These are phyloP conservation scores for Nissolia schottii DNA, from an alignment of 306 rosid species.

Conservation along the genomic window DNA sequence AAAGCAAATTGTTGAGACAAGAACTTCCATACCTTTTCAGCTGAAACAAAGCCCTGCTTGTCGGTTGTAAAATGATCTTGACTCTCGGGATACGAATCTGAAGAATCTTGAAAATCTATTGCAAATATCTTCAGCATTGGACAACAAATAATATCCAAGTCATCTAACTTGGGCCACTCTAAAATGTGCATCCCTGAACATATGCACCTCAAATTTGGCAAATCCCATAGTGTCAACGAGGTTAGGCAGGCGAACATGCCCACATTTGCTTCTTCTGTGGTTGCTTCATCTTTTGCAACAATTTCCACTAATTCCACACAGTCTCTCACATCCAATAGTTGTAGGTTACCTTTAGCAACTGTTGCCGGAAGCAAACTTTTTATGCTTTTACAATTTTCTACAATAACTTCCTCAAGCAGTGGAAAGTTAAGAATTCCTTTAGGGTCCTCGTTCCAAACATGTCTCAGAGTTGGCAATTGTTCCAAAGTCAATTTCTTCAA, in stretches of 20 bases:
- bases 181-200: neutral
- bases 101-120: neutral
- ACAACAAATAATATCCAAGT: neutral
- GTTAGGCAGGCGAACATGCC: neutral
- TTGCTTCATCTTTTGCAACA: neutral
- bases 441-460: neutral
- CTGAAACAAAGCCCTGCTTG: neutral
- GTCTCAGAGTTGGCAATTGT: neutral
- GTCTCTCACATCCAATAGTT: neutral
- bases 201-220: neutral
- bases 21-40: neutral
- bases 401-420: neutral
- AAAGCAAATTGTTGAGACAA: neutral
- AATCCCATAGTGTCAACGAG: neutral
- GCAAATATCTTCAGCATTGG: neutral
- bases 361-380: neutral
- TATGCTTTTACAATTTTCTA: neutral
- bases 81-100: neutral
- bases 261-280: neutral
- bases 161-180: neutral
- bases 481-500: neutral
- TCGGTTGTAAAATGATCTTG: neutral
- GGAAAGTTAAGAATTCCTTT: neutral
- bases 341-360: neutral
- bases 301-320: neutral